Base-by-base conservation (phyloP, 176 grass and related monocot species). In the Alloteropsis semialata region DNA sequence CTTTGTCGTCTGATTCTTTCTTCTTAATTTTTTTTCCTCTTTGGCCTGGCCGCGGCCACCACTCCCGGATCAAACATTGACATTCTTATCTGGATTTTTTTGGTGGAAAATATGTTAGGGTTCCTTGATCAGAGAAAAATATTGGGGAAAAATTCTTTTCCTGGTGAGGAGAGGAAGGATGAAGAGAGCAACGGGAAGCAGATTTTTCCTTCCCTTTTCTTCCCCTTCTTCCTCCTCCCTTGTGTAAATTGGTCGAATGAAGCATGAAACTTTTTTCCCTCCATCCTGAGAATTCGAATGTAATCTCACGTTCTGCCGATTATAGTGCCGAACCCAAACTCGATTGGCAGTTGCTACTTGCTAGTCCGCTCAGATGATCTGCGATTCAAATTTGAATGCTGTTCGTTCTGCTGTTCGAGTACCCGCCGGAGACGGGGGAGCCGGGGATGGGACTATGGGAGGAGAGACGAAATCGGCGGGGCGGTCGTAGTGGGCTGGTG, bases 11-110 rank as follows among this genome's bases (percentile, higher is more conserved):
- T 80, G 27, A 83, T 67, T 79, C 70, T 72, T 68, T 42, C 37
- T 73, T 41, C 14, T 11, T 17, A 39, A 17, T 29, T 25, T 50
- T 19, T 63, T 43, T 30, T 17, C 13, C 30, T 55, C 60, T 76
- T 37, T 72, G 81, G 65, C 15, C 74, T 16, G 22, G 28, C 56
- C 33, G 67, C 49, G 68, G 81, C 67, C 79, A 51, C 46, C 63
- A 45, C 37, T 78, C 73, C 73, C 18, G 65, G 79, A 74, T 73
- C 79, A 65, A 78, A 33, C 88, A 77, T 82, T 75, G 66, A 80
- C 80, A 71, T 81, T 92, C 63, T 55, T 79, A 83, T 79, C 74
- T 51, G 51, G 63, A 84, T 78, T 84, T 88, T 83, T 89, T 81
- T 65, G 21, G 36, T 78, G 36, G 22, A 84, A 78, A 83, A 64